These are phyloP conservation scores for Byssochlamys sp. DNA, from an alignment of 2,329 filamentous ascomycete genomes.

Conservation along the genomic window DNA sequence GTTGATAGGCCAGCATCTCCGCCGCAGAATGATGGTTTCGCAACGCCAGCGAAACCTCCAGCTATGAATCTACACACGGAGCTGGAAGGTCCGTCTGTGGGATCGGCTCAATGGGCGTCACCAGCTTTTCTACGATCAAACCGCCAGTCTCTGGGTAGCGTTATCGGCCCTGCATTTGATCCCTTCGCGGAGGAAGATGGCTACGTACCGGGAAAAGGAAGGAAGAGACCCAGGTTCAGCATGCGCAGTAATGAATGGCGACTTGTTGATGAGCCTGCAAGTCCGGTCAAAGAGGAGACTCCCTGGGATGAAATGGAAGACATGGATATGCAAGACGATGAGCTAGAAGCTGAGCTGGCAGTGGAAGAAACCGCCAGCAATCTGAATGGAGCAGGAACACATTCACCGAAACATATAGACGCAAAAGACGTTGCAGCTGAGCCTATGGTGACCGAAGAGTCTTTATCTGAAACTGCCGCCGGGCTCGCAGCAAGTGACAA, in stretches of 20 bases:
- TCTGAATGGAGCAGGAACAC: neutral
- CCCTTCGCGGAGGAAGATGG: conserved; percentile 60
- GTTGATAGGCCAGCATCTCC: conserved; percentile 40
- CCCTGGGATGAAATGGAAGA: conserved; percentile 6
- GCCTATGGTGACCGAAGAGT: neutral
- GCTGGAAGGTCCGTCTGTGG: conserved; percentile 13
- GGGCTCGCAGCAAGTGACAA: neutral
- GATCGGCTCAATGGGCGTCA: conserved; percentile 55
- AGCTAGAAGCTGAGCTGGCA: neutral
- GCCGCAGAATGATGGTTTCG: conserved; percentile 12
- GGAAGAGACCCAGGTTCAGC: conserved; percentile 62
- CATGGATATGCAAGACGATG: conserved; percentile 2
- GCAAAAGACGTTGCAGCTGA: neutral
- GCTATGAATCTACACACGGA: conserved; percentile 13
- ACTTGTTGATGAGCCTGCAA: conserved; percentile 61
- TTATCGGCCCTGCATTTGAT: conserved; percentile 56
- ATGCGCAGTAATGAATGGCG: conserved; percentile 62
- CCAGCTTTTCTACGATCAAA: conserved; percentile 70
- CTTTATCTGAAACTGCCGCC: neutral
- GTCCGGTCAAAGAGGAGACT: conserved; percentile 36
- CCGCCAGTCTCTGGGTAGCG: conserved; percentile 58
- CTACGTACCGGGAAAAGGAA: conserved; percentile 49
- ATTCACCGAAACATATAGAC: neutral
- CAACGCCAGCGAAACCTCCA: conserved; percentile 15
- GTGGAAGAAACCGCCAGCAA: neutral